Evolutionary conservation across 1,284 basidiomycete species (phyloP), one percentile per base, ranked within the genome.

Genomic region (Naganishia sp.): DNA sequence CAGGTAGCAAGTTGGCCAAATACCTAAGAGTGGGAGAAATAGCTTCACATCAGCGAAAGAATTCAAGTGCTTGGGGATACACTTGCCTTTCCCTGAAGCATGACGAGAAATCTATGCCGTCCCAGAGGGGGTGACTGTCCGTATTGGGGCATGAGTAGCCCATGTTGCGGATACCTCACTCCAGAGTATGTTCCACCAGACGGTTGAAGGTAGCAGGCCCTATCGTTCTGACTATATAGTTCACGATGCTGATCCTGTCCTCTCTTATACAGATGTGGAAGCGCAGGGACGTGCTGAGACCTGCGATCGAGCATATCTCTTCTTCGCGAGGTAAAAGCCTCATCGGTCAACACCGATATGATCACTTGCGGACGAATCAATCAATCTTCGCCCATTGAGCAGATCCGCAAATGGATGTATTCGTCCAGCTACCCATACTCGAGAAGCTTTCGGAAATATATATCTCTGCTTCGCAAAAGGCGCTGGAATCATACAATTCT

Each of bases 91-190:
- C 71, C 15, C 72, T 70, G 60, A 79, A 79, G 67, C 79, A 81
- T 10, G 69, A 70, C 1, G 75, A 75, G 63, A 81, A 81, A 69
- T 81, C 80, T 6, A 74, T 65, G n/a, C 80, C 81, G 66, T 81
- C 75, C 80, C 80, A 82, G 2, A 79, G 47, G 11, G 57, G 65
- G 25, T 61, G 31, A 11, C 17, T 17, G n/a, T 41, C 32, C 35
- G 57, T 50, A 49, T 51, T 41, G 1, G 57, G 49, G 35, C 57
- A 61, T 35, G 46, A 39, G 23, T 41, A 50, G 6, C 45, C 47
- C 57, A 50, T 61, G 28, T 43, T 10, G 23, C 18, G 11, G n/a
- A 17, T n/a, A 13, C 15, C 17, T 53, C 32, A 17, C 7, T 23
- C 35, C 35, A 39, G 35, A 13, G 13, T 39, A 39, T 39, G 28